Base-by-base conservation (phyloP, 2,329 filamentous ascomycete genomes). In the Botryosphaeria dothidea region DNA sequence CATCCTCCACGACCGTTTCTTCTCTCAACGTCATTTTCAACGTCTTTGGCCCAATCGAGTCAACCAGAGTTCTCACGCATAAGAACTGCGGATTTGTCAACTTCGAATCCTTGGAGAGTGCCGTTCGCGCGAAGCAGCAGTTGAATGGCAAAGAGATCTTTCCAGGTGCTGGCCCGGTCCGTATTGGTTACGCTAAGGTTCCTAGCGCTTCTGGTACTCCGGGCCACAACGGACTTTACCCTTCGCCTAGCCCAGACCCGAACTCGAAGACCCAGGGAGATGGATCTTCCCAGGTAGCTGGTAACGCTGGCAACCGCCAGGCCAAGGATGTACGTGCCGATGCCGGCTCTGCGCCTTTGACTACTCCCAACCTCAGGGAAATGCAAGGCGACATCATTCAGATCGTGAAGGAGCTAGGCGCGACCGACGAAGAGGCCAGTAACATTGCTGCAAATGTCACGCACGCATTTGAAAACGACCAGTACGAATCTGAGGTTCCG, bases 1-100 rank as follows among this genome's bases (percentile, higher is more conserved):
- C 95, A 13, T 93, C 94, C 4, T 98, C 95, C 2, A 99, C 95
- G 2, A 99, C 95, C 0, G 93, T 95, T 11, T 96, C 94, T 1
- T 98, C 95, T 0, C 81, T 99, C 67, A 92, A 92, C 65, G 93
- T 96, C 69, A 97, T 98, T 81, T 99, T 99, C 81, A 92, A 92
- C 77, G 86, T 89, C n/a, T 96, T 95, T 70, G 95, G 95, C 9
- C 86, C 90, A 3, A 97, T 99, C 68, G 85, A 95, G 69, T 97
- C 94, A 3, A 94, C 92, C 29, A 87, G 95, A 68, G 95, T 99
- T 4, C 84, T 99, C 67, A 98, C 95, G 0, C 93, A 99, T 83
- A 99, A 99, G 84, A 98, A 97, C 79, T 99, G 95, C 75, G 95
- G 94, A 3, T 99, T 99, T 71, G 94, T 99, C 75, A 99, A 99